phyloP scores from a whole-genome alignment of 1,139 yeast species.

The Suhomyces bribrorum region DNA sequence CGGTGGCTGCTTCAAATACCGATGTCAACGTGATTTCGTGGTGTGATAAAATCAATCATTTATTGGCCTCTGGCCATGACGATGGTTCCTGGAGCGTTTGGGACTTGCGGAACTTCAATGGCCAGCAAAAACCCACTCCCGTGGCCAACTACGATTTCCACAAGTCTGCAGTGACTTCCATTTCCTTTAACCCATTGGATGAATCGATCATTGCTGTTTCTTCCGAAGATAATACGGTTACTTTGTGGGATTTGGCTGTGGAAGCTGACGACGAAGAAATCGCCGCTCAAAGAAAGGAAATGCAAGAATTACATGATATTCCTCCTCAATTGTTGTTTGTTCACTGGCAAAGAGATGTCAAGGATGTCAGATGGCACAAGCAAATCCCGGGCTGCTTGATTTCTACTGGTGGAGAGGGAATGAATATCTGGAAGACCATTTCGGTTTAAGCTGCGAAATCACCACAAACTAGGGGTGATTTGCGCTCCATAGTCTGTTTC shows the following conservation, averaged over 20 bases:
- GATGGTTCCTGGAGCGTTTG: slow-evolving; percentile 98
- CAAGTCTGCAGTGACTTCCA: slow-evolving; percentile 87
- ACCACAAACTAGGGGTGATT: no score
- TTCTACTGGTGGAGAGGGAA: slow-evolving; percentile 94
- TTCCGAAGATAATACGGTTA: slow-evolving; percentile 94
- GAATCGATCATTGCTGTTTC: slow-evolving; percentile 95
- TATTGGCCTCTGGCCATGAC: slow-evolving; percentile 95
- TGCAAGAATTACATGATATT: slow-evolving; percentile 79
- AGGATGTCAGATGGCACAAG: slow-evolving; percentile 96
- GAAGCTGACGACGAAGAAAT: slow-evolving; percentile 97
- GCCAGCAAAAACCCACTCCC: slow-evolving; percentile 60
- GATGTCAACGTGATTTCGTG: slow-evolving; percentile 96
- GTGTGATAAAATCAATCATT: slow-evolving; percentile 83
- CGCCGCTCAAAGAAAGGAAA: slow-evolving; percentile 69
- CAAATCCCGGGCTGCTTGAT: slow-evolving; percentile 96
- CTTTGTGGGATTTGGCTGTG: slow-evolving; percentile 95
- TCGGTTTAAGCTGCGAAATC: slow-evolving; percentile 55
- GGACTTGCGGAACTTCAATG: slow-evolving; percentile 89
- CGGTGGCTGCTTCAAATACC: slow-evolving; percentile 76
- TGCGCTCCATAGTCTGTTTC: no score
- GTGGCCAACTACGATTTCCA: slow-evolving; percentile 96
- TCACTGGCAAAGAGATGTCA: slow-evolving; percentile 97
- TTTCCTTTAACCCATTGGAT: slow-evolving; percentile 92
- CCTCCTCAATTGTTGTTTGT: slow-evolving; percentile 96
- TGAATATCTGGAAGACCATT: slow-evolving; percentile 94